Base-by-base conservation (phyloP, 768 basidiomycete genomes). In the Pleurotus djamor region DNA sequence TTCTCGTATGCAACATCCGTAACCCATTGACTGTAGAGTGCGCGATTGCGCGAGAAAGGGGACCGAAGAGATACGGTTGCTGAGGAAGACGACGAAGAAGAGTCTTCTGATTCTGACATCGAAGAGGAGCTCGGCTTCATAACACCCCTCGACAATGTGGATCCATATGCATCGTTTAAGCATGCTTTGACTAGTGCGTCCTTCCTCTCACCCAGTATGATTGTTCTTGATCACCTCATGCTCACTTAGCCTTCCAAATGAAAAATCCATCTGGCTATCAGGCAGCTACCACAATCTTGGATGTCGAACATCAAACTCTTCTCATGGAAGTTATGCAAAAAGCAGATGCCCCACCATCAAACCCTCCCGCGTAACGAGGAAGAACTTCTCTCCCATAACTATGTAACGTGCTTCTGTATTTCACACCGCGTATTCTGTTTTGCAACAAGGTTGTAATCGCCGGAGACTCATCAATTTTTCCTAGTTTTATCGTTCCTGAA, bases 81-180 rank as follows among this genome's bases (percentile, higher is more conserved):
- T 13, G 83, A 79, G 3, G 75, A 74, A 4, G 78, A 77, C 0
- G 79, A 80, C 0, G 83, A 83, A 3, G 85, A 85, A 28, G 85
- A 79, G 16, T 45, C 52, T 16, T 81, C 79, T 10, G 74, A 76
- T 7, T 60, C 59, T 28, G 79, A 84, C 1, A 86, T 93, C 56
- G 84, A 86, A 52, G 92, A 96, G 67, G 94, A 96, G 69, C 81
- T 95, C 7, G 88, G 91, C 5, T 94, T 89, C 71, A 84, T 94
- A 70, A 94, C 91, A 66, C 85, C 92, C 49, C 79, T 96, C 43
- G 94, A 96, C 62, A 80, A 72, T 57, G 85, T 93, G 57, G 83
- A 95, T 66, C 86, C 88, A 3, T 95, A 95, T 68, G 70, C 78
- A 48, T 78, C 85, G 0, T 96, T 96, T 80, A 88, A 92, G 71